A percentile compares a stretch with the other conserved stretches of the same genome.
These are phyloP conservation scores for Clonostachys sp. DNA, from an alignment of 2,329 filamentous ascomycete species.

Conservation along the genomic window DNA sequence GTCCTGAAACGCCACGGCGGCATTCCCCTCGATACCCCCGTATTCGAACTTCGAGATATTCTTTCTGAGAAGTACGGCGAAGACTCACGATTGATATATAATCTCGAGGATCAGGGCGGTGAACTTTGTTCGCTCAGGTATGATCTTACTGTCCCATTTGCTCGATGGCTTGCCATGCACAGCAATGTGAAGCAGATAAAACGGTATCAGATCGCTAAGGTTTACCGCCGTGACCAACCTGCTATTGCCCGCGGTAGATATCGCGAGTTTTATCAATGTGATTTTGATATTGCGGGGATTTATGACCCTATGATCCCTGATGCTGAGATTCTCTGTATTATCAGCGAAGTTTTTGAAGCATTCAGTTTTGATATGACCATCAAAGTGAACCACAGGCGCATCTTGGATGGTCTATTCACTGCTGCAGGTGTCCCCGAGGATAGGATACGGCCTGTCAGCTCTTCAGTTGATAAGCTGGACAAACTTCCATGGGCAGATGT, in stretches of 20 bases:
- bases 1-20: constrained; percentile 83
- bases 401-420: constrained; percentile 86
- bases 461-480: constrained; percentile 92
- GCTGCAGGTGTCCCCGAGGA: constrained; percentile 84
- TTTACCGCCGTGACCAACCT: constrained; percentile 45
- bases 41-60: constrained; percentile 85
- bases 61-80: constrained; percentile 88
- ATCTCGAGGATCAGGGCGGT: constrained; percentile 80
- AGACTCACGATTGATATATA: constrained; percentile 88
- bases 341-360: constrained; percentile 78
- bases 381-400: constrained; percentile 92
- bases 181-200: constrained; percentile 64
- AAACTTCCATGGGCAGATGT: constrained; percentile 90
- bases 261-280: constrained; percentile 96
- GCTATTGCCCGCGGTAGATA: constrained; percentile 64
- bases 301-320: constrained; percentile 92
- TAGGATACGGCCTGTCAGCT: constrained; percentile 84
- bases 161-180: constrained; percentile 69
- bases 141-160: constrained; percentile 85
- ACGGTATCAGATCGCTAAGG: constrained; percentile 92
- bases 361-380: constrained; percentile 79
- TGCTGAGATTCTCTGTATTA: constrained; percentile 80
- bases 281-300: constrained; percentile 86
- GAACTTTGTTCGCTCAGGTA: constrained; percentile 73
- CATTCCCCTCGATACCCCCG: constrained; percentile 73